Evolutionary conservation across 306 rosid genomes (phyloP).

Genomic region (Albizia julibrissin): DNA sequence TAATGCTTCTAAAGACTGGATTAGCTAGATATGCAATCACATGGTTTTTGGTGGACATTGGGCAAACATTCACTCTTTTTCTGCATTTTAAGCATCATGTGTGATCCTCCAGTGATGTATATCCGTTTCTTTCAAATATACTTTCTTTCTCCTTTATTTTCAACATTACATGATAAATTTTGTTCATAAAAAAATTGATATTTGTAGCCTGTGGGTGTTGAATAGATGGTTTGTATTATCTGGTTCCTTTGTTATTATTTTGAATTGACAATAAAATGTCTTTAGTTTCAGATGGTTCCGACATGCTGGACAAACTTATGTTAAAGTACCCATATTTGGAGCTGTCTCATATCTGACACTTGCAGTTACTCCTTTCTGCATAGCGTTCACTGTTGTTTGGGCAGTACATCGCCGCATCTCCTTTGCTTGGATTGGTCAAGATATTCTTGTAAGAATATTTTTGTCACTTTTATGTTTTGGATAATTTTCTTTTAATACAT

Average conservation of each 20-base stretch:
- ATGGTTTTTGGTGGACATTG: background rate
- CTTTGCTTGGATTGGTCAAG: slow-evolving; percentile 98
- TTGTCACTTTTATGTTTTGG: slow-evolving; percentile 21
- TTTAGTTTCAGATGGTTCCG: slow-evolving; percentile 97
- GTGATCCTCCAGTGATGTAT: background rate
- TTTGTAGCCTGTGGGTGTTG: background rate
- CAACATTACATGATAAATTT: slow-evolving; percentile 1
- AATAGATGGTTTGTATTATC: slow-evolving; percentile 43
- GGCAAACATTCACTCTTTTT: background rate
- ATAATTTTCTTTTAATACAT: background rate
- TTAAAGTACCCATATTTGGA: slow-evolving; percentile 87
- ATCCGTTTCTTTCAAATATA: background rate
- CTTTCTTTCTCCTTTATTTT: background rate
- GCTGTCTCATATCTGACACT: slow-evolving; percentile 86
- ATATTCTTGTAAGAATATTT: slow-evolving; percentile 80
- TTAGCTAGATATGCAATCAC: background rate
- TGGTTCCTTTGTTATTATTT: slow-evolving; percentile 24
- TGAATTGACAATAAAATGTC: slow-evolving; percentile 48
- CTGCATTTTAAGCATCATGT: background rate
- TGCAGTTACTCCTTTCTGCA: slow-evolving; percentile 90
- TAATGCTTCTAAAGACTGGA: background rate
- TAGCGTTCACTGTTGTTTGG: slow-evolving; percentile 86
- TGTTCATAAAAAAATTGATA: background rate
- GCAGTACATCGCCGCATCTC: slow-evolving; percentile 60
- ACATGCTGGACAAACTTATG: slow-evolving; percentile 66